Evolutionary conservation across 495 filamentous ascomycete genomes (phyloP), one percentile per base, ranked within the genome.

Genomic region (Trichoderma orchidacearum): DNA sequence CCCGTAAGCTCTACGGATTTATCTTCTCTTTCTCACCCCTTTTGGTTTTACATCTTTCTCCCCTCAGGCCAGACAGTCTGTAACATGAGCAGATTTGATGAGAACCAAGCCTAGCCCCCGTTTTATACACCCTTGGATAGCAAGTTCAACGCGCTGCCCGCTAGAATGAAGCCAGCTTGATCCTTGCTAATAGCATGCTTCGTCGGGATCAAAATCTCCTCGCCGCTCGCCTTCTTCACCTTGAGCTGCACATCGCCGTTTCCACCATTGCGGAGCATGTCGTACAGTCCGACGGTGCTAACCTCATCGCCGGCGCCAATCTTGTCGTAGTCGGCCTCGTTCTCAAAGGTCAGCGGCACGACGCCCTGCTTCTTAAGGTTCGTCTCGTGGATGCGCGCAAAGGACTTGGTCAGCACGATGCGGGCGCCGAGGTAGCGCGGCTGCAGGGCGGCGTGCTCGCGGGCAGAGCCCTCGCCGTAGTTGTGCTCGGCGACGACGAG

Each of bases 311-410:
- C 87, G 0, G 89, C 88, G 31, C 77, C 72, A 50, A 98, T 84
- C 53, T 70, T 70, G 59, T 91, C 89, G 66, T 98, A 98, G 66
- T 97, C 94, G n/a, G 72, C 74, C 64, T 87, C 86, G 64, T 93
- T 77, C 2, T 72, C 87, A 63, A 98, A 95, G 0, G 87, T 94
- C 59, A 98, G 72, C 0, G 93, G 93, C 21, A 96, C 90, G 15
- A 98, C 86, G 58, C 93, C 93, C 75, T 98, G 93, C 77, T 98
- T 97, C 84, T 98, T 98, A 30, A 98, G 74, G 72, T 98, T 98
- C 17, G 93, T 96, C 78, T 98, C 94, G 73, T 98, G 93, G 70
- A 98, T 98, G 41, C 93, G 80, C 3, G 93, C 93, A 68, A 98
- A 97, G 66, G 78, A 84, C 78, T 97, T 97, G 56, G 85, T 77